Percentiles rank a stretch among this genome's conserved stretches.
phyloP scores from a whole-genome alignment of 2,329 filamentous ascomycete genomes.

The Colletotrichum sp. region DNA sequence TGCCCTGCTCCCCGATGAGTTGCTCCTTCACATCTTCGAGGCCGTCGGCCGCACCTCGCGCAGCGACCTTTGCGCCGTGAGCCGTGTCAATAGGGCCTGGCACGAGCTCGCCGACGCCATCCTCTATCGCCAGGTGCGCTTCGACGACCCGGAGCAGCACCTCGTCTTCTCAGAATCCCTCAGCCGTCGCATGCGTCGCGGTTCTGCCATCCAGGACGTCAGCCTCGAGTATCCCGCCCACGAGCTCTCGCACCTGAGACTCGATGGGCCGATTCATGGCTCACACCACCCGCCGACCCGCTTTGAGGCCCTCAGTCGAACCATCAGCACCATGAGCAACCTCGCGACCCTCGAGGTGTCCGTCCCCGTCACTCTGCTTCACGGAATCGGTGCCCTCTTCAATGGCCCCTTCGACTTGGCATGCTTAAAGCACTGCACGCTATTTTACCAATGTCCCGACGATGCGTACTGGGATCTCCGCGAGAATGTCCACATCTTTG shows the following conservation, averaged over 20 bases:
- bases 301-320: constrained; percentile 49
- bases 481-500: constrained; percentile 57
- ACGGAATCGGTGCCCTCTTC: constrained; percentile 53
- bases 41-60: constrained; percentile 33
- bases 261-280: constrained; percentile 38
- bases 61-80: constrained; percentile 47
- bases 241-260: constrained; percentile 45
- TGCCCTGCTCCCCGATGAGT: constrained; percentile 38
- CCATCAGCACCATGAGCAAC: constrained; percentile 55
- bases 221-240: constrained; percentile 49
- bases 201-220: constrained; percentile 50
- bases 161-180: constrained; percentile 54
- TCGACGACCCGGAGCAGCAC: constrained; percentile 51
- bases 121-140: constrained; percentile 51
- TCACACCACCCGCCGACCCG: constrained; percentile 33
- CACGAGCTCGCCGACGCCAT: constrained; percentile 51
- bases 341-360: constrained; percentile 50
- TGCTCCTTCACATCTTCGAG: constrained; percentile 46
- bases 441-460: constrained; percentile 51
- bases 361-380: constrained; percentile 46
- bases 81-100: constrained; percentile 44
- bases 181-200: constrained; percentile 47
- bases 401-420: constrained; percentile 56
- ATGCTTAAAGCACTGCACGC: constrained; percentile 48
- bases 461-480: constrained; percentile 54